Conservation (phyloP, 2,329 filamentous ascomycete species). For the Cephalotrichum gorgonifer region DNA sequence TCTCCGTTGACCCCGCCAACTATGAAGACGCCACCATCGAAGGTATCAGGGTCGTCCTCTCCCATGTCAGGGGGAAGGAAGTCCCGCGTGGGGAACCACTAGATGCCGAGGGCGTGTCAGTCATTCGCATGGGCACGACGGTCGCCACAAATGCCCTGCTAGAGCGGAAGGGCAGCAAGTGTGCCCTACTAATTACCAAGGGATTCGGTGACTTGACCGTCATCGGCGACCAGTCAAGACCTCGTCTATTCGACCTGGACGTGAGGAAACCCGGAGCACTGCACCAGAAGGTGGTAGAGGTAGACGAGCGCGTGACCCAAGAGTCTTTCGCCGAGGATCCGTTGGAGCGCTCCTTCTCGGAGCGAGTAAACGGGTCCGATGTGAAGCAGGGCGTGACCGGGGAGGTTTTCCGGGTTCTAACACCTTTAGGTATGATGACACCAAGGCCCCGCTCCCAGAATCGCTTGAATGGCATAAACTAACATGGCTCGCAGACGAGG, state of each 20-base stretch:
- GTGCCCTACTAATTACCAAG: conserved; percentile 57
- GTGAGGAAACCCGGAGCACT: conserved; percentile 59
- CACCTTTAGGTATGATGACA: background rate
- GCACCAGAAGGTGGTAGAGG: conserved; percentile 59
- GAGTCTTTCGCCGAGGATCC: background rate
- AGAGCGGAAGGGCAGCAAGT: conserved; percentile 31
- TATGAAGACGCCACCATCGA: conserved; percentile 66
- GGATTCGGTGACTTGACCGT: conserved; percentile 63
- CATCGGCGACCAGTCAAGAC: conserved; percentile 65
- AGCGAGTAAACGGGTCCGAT: background rate
- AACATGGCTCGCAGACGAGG: conserved; percentile 16
- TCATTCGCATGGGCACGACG: conserved; percentile 64
- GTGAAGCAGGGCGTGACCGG: background rate
- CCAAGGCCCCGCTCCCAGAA: background rate
- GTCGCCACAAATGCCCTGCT: conserved; percentile 70
- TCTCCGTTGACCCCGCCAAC: conserved; percentile 62
- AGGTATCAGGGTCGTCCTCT: conserved; percentile 46
- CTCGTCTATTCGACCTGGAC: conserved; percentile 63
- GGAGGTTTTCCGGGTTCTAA: background rate
- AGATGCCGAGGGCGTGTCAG: conserved; percentile 22
- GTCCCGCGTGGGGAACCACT: conserved; percentile 51
- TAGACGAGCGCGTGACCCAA: conserved; percentile 58
- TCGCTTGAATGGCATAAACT: background rate
- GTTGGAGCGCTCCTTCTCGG: background rate
- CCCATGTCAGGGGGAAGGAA: conserved; percentile 26